A percentile compares a stretch with the other conserved stretches of the same genome.
These are phyloP conservation scores for Lichtheimia ramosa DNA, from an alignment of 371 early-diverging fungal species.

Conservation along the genomic window DNA sequence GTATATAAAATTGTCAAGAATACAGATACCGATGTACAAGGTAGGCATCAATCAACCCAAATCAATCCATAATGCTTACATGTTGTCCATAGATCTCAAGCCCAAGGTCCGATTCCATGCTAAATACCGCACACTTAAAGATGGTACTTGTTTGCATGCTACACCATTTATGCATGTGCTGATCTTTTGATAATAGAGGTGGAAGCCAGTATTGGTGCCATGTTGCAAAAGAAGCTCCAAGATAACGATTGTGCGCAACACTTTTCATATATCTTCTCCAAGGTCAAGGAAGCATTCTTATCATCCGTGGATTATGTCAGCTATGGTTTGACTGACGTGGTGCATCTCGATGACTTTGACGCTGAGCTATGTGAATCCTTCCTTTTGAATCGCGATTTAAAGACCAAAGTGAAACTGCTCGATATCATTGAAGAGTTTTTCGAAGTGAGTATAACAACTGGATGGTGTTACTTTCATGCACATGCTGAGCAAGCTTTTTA, in stretches of 20 bases:
- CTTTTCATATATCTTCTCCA: slow-evolving; percentile 47
- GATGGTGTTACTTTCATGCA: too few relatives aligned
- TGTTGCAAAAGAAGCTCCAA: slow-evolving; percentile 43
- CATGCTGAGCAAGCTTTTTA: neutral
- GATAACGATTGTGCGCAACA: slow-evolving; percentile 55
- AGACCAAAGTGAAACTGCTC: slow-evolving; percentile 46
- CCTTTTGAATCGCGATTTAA: slow-evolving; percentile 56
- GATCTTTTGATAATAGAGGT: slow-evolving; percentile 47
- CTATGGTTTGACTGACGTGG: slow-evolving; percentile 62
- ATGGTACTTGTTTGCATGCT: slow-evolving; percentile 34
- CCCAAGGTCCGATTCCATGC: slow-evolving; percentile 59
- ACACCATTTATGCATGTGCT: neutral
- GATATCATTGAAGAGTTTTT: slow-evolving; percentile 55
- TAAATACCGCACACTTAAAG: slow-evolving; percentile 53
- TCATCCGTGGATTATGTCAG: slow-evolving; percentile 56
- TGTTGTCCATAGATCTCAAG: slow-evolving; percentile 10
- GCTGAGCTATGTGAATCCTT: slow-evolving; percentile 55
- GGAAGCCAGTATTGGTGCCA: slow-evolving; percentile 54
- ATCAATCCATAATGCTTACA: neutral
- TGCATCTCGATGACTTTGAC: slow-evolving; percentile 62
- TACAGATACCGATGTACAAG: slow-evolving; percentile 10
- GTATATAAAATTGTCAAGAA: slow-evolving; percentile 62
- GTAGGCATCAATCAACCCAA: neutral
- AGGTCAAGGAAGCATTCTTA: slow-evolving; percentile 54
- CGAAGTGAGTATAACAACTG: slow-evolving; percentile 24